A percentile compares a stretch with the other conserved stretches of the same genome.
phyloP scores from a whole-genome alignment of 2,329 filamentous ascomycete genomes.

The Verticillium zaregamsianum region DNA sequence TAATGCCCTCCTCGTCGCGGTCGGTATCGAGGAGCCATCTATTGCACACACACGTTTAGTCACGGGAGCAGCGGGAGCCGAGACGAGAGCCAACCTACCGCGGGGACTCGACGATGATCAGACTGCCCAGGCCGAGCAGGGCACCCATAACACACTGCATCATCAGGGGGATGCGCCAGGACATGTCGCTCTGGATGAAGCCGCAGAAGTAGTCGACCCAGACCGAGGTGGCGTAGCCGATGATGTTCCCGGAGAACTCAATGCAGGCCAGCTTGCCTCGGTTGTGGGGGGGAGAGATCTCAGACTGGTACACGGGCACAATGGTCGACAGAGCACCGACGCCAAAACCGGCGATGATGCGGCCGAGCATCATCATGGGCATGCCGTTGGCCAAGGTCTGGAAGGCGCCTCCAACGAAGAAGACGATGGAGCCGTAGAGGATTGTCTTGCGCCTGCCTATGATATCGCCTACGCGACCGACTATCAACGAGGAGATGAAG shows the following conservation, averaged over 20 bases:
- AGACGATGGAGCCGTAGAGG: slow-evolving; percentile 87
- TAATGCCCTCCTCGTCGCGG: slow-evolving; percentile 95
- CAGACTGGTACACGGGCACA: slow-evolving; percentile 89
- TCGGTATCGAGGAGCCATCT: slow-evolving; percentile 98
- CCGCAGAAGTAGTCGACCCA: slow-evolving; percentile 99
- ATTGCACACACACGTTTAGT: slow-evolving; percentile 19
- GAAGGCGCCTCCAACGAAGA: slow-evolving; percentile 76
- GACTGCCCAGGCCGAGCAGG: slow-evolving; percentile 77
- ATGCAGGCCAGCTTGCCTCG: slow-evolving; percentile 94
- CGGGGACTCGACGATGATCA: slow-evolving; percentile 94
- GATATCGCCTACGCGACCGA: slow-evolving; percentile 86
- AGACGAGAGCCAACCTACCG: slow-evolving; percentile 51
- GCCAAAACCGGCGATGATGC: slow-evolving; percentile 79
- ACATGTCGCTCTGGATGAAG: slow-evolving; percentile 77
- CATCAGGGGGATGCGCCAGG: slow-evolving; percentile 84
- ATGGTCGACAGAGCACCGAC: slow-evolving; percentile 89
- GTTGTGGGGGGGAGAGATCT: slow-evolving; percentile 95
- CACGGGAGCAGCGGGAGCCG: slow-evolving; percentile 2
- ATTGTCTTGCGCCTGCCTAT: slow-evolving; percentile 89
- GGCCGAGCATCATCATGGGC: slow-evolving; percentile 82
- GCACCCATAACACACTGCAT: slow-evolving; percentile 96
- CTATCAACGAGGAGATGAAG: slow-evolving; percentile 80
- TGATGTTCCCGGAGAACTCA: slow-evolving; percentile 96
- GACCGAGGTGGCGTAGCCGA: slow-evolving; percentile 91
- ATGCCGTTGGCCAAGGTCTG: slow-evolving; percentile 81